Evolutionary conservation across 2,329 filamentous ascomycete genomes (phyloP).

Genomic region (Alternaria novae-zelandiae): DNA sequence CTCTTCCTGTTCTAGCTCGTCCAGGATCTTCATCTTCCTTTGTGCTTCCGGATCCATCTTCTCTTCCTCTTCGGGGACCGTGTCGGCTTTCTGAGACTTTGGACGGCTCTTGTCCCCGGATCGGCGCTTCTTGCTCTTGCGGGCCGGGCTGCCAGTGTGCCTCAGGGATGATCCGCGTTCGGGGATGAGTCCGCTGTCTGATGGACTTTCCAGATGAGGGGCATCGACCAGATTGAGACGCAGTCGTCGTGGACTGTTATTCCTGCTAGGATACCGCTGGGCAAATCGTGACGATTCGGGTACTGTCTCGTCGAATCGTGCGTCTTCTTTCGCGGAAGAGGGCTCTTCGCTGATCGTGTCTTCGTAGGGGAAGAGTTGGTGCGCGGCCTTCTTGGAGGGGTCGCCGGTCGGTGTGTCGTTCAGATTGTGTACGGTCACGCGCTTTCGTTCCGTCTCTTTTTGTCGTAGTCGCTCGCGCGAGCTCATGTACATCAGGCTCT

Average conservation of each 20-base stretch:
- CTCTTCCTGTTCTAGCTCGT: constrained; percentile 52
- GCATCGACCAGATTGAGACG: constrained; percentile 34
- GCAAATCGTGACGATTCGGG: constrained; percentile 37
- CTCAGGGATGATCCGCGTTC: constrained; percentile 43
- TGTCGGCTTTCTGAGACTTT: constrained; percentile 36
- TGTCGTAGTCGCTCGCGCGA: constrained; percentile 71
- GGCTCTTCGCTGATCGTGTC: constrained; percentile 49
- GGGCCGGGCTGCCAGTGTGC: constrained; percentile 42
- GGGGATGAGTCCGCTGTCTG: constrained; percentile 41
- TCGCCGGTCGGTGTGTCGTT: constrained; percentile 48
- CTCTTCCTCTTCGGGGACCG: constrained; percentile 35
- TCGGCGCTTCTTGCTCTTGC: constrained; percentile 37
- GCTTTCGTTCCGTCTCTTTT: constrained; percentile 67
- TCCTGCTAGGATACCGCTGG: constrained; percentile 40
- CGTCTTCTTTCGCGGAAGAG: constrained; percentile 16
- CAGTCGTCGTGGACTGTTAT: constrained; percentile 39
- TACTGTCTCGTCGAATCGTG: constrained; percentile 8
- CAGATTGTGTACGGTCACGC: constrained; percentile 53
- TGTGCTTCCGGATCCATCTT: constrained; percentile 29
- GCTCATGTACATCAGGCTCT: constrained; percentile 74
- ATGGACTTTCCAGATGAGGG: constrained; percentile 31
- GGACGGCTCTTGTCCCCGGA: constrained; percentile 30
- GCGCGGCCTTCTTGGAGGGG: constrained; percentile 26
- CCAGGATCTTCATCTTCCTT: constrained; percentile 38
- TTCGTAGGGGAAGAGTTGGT: constrained; percentile 41